These are phyloP conservation scores for Wickerhamomyces sp. DNA, from an alignment of 1,139 yeast genomes.

Conservation along the genomic window DNA sequence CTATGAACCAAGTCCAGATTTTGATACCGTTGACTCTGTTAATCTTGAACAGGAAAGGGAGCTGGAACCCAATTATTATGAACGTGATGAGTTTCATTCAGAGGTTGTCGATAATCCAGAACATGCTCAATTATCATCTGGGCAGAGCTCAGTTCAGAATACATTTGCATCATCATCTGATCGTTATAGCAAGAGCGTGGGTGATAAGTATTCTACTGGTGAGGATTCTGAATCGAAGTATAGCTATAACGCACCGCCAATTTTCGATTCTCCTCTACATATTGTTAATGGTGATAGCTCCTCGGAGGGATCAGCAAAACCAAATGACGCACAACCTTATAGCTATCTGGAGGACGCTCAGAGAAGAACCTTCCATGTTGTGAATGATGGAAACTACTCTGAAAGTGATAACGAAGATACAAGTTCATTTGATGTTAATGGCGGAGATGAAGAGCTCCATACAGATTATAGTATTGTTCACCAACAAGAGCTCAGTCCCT, in stretches of 20 bases:
- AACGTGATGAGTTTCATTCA: background rate
- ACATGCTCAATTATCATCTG: background rate
- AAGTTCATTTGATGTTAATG: constrained; percentile 7
- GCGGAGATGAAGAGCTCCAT: constrained; percentile 5
- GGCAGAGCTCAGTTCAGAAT: background rate
- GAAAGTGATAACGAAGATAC: constrained; percentile 9
- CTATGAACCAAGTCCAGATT: background rate
- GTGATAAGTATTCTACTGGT: background rate
- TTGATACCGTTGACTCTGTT: background rate
- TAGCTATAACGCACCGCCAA: constrained; percentile 7
- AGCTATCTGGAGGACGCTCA: background rate
- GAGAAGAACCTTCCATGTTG: constrained; percentile 15
- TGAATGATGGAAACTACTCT: constrained; percentile 22
- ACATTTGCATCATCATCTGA: background rate
- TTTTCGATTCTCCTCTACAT: constrained; percentile 5
- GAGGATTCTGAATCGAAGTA: constrained; percentile 7
- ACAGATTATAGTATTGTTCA: constrained; percentile 12
- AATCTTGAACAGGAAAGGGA: background rate
- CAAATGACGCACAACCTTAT: background rate
- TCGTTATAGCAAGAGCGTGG: background rate
- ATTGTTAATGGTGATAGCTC: constrained; percentile 8
- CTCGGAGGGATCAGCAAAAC: background rate
- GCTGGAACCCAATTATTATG: background rate
- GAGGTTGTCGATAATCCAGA: background rate
- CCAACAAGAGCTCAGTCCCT: constrained; percentile 7